These are phyloP conservation scores for Chrysopogon serrulatus DNA, from an alignment of 176 grass and related monocot species.

Conservation along the genomic window DNA sequence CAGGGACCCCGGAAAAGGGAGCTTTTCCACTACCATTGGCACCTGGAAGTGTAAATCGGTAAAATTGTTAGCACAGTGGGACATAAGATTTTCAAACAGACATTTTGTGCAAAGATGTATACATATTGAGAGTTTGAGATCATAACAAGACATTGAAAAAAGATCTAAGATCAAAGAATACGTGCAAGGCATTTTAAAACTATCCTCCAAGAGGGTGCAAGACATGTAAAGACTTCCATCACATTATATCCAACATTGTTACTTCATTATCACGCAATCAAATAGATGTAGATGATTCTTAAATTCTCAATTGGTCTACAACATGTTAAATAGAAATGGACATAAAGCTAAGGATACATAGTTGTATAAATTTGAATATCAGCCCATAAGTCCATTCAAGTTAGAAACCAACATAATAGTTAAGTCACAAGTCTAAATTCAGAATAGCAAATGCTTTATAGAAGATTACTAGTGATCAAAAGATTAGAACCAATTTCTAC, in stretches of 20 bases:
- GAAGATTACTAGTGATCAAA: conserved; percentile 81
- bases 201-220: not conserved
- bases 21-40: conserved; percentile 98
- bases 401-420: conserved; percentile 13
- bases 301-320: conserved; percentile 15
- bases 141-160: not conserved
- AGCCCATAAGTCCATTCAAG: not conserved
- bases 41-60: conserved; percentile 44
- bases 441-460: not conserved
- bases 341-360: not conserved
- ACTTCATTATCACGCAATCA: not conserved
- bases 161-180: conserved; percentile 13
- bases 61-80: not conserved
- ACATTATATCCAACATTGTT: not conserved
- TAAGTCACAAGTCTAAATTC: not conserved
- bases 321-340: not conserved
- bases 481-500: conserved; percentile 96
- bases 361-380: conserved; percentile 12
- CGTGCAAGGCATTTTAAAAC: not conserved
- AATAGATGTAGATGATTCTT: conserved; percentile 10
- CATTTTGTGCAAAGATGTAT: not conserved
- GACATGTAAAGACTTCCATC: not conserved
- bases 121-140: not conserved
- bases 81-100: not conserved
- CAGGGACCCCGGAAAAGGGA: conserved; percentile 98